Evolutionary conservation across 2,329 filamentous ascomycete species (phyloP), one percentile per base, ranked within the genome.

Genomic region (Aspergillus sp.): DNA sequence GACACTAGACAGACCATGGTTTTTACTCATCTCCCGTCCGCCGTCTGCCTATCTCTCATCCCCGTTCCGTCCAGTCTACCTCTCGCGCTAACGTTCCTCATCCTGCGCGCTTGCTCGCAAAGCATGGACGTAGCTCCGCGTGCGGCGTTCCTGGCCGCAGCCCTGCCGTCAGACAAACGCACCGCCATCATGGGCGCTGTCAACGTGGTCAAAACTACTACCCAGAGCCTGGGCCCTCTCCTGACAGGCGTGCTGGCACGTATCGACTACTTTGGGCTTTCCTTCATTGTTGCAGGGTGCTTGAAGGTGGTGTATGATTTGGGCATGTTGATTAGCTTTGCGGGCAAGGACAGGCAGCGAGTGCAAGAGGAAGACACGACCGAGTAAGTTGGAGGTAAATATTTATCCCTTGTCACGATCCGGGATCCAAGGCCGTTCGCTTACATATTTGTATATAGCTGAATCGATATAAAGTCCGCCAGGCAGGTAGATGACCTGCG

Each of bases 41-140:
- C 80, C 5, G 57, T 84, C 15, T 78, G 77, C 42, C 67, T 84
- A 1, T 63, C 72, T 10, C 55, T 84, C 13, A 74, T 85, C 14
- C 73, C 76, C 0, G 46, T 78, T 1, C 75, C 78, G 0, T 54
- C 61, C 13, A 62, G 66, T 3, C 57, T 76, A 0, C 62, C 62
- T 8, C 39, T 77, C 4, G 69, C 79, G 0, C 64, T 82, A 28
- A 53, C 66, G 0, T 72, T 85, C 35, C 62, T 84, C 8, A 54
- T 80, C 11, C 61, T 80, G 8, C 71, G 81, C 5, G 67, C 78
- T 0, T 75, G 72, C 39, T 71, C 72, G 0, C 70, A 75, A 34
- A 75, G 67, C 30, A 86, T 86, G 80, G 81, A 86, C 44, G 69
- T 73, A 14, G 80, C 78, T 0, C 82, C 82, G 0, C 71, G 80